Conservation (phyloP, 2,329 filamentous ascomycete species). For the Didymella keratinophila region DNA sequence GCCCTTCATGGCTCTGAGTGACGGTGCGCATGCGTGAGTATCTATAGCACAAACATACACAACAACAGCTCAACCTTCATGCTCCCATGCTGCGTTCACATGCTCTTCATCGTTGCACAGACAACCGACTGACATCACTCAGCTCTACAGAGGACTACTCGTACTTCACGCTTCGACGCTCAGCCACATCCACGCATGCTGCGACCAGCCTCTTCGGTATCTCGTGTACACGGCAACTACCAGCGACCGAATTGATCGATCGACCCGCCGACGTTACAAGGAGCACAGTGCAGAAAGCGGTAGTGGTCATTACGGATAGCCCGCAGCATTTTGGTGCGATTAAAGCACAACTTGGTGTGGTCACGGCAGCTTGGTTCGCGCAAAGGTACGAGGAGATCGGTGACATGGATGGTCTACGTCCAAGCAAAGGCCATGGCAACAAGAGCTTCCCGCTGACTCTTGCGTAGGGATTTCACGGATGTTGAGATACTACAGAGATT, state of each 20-base stretch:
- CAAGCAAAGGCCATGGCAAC: not conserved
- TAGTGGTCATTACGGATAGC: slow-evolving; percentile 91
- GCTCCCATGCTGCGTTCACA: slow-evolving; percentile 6
- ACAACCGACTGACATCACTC: slow-evolving; percentile 20
- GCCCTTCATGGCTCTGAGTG: slow-evolving; percentile 95
- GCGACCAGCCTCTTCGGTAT: slow-evolving; percentile 93
- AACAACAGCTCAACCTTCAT: slow-evolving; percentile 25
- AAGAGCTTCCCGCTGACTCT: slow-evolving; percentile 21
- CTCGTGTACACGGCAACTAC: slow-evolving; percentile 90
- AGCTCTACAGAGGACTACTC: slow-evolving; percentile 95
- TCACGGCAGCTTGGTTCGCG: slow-evolving; percentile 95
- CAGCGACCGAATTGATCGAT: slow-evolving; percentile 77
- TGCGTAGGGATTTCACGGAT: slow-evolving; percentile 77
- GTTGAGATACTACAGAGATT: slow-evolving; percentile 89
- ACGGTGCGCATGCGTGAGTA: slow-evolving; percentile 86
- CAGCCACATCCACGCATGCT: slow-evolving; percentile 56
- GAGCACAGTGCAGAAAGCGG: slow-evolving; percentile 96
- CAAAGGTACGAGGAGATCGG: slow-evolving; percentile 66
- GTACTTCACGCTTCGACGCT: slow-evolving; percentile 88
- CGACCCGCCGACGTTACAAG: slow-evolving; percentile 90
- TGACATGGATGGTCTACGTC: not conserved
- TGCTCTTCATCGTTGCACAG: not conserved
- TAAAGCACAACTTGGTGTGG: slow-evolving; percentile 85
- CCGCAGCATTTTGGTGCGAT: slow-evolving; percentile 91
- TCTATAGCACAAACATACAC: slow-evolving; percentile 42